These are phyloP conservation scores for Coniochaeta prunicola DNA, from an alignment of 2,329 filamentous ascomycete genomes.

Conservation along the genomic window DNA sequence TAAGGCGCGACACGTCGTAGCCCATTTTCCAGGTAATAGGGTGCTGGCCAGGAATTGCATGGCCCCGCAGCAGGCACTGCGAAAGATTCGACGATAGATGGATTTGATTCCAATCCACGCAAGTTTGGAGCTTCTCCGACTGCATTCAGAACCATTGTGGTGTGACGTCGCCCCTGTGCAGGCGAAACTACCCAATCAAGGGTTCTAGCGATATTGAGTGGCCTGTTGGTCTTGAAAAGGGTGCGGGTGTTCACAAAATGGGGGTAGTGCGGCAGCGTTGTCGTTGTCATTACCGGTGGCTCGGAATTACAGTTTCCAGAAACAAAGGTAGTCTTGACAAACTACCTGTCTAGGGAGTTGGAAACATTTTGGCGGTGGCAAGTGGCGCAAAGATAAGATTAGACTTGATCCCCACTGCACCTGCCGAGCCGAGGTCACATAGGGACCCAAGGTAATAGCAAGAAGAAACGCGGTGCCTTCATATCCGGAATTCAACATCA, in stretches of 20 bases:
- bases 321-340: no score
- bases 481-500: not conserved
- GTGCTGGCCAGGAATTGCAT: constrained; percentile 42
- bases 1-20: constrained; percentile 81
- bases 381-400: not conserved
- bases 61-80: constrained; percentile 16
- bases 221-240: not conserved
- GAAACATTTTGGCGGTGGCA: not conserved
- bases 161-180: not conserved
- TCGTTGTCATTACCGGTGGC: not conserved
- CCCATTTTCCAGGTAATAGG: constrained; percentile 79
- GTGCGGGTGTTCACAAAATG: not conserved
- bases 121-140: not conserved
- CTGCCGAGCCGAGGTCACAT: not conserved
- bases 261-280: not conserved
- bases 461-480: no score
- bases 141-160: not conserved
- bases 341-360: no score
- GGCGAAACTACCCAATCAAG: not conserved
- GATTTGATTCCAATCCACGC: not conserved
- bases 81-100: not conserved
- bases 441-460: no score
- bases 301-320: no score
- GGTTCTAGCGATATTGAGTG: not conserved
- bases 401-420: not conserved